Percentiles rank a stretch among this genome's conserved stretches.
phyloP scores from a whole-genome alignment of 805 yeast genomes.

The Candida vartiovaarae region DNA sequence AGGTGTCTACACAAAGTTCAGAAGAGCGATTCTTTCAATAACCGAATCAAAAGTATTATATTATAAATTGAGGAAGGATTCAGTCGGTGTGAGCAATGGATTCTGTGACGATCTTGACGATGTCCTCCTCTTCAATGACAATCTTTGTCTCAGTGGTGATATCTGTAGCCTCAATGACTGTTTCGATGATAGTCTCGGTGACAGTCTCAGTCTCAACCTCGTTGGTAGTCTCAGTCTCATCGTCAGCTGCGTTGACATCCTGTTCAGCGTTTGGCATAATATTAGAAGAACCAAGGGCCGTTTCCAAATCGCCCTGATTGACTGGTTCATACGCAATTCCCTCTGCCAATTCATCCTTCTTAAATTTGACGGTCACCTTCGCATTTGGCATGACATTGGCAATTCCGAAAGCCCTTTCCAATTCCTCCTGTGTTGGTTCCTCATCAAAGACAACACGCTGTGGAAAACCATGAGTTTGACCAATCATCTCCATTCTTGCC shows the following conservation, averaged over 20 bases:
- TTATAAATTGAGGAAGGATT: neutral
- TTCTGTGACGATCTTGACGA: slow-evolving; percentile 12
- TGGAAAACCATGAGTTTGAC: too few relatives aligned
- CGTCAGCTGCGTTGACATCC: neutral
- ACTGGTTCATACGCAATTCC: too few relatives aligned
- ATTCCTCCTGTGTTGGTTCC: too few relatives aligned
- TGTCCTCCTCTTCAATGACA: slow-evolving; percentile 17
- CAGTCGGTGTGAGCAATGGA: slow-evolving; percentile 4
- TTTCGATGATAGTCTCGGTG: slow-evolving; percentile 3
- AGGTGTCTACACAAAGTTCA: neutral
- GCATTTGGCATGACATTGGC: neutral
- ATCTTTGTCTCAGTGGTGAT: slow-evolving; percentile 5
- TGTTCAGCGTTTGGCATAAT: neutral
- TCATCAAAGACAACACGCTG: too few relatives aligned
- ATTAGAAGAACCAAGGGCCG: neutral
- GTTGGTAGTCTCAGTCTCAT: neutral
- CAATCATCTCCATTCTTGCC: too few relatives aligned
- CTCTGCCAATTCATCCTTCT: too few relatives aligned
- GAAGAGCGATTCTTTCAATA: slow-evolving; percentile 2
- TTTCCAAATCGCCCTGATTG: neutral
- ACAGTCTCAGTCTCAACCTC: neutral
- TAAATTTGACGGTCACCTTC: too few relatives aligned
- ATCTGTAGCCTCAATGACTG: slow-evolving; percentile 1
- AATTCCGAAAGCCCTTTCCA: neutral
- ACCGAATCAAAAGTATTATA: too few relatives aligned